Evolutionary conservation across 2,329 filamentous ascomycete genomes (phyloP), one percentile per base, ranked within the genome.

Genomic region (Aspergillus tanneri): DNA sequence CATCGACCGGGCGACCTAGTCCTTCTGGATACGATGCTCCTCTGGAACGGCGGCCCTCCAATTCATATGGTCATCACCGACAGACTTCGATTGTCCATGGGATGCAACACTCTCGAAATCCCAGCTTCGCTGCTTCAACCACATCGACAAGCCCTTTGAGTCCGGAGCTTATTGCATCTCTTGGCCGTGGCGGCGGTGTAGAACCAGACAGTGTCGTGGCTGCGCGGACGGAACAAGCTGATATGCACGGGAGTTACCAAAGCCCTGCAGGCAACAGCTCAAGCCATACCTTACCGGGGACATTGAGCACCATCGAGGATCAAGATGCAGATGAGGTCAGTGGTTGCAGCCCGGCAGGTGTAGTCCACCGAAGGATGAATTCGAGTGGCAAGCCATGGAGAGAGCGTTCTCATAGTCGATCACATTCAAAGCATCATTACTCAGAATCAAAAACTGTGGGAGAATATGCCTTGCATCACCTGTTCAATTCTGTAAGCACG

Each of bases 81-180:
- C 90, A 99, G 74, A 95, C 92, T 0, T 97, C 92, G 40, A 96
- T 97, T 60, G 91, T 97, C 48, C 89, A 97, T 82, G 92, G 93
- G 46, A 70, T 95, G 58, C 91, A 96, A 69, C 93, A 99, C 71
- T 87, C 81, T 47, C 76, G 92, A 72, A 95, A 95, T 79, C 87
- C 90, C 60, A 96, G 91, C 73, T 83, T 72, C 57, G 67, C 68
- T 25, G 60, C 64, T 32, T 90, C 88, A 66, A 83, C 87, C 47
- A 82, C 86, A 27, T 86, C 77, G 35, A 73, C 86, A 22, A 95
- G 88, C 68, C 92, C 92, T 49, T 77, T 96, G 62, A 95, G 89
- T 69, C 89, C 90, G 46, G 87, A 95, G 69, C 85, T 90, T 69
- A 90, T 92, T 62, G 84, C 87, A 46, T 83, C 85, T 36, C 83